Evolutionary conservation across 805 yeast species (phyloP), one percentile per base, ranked within the genome.

Genomic region (Lipomyces starkeyi): DNA sequence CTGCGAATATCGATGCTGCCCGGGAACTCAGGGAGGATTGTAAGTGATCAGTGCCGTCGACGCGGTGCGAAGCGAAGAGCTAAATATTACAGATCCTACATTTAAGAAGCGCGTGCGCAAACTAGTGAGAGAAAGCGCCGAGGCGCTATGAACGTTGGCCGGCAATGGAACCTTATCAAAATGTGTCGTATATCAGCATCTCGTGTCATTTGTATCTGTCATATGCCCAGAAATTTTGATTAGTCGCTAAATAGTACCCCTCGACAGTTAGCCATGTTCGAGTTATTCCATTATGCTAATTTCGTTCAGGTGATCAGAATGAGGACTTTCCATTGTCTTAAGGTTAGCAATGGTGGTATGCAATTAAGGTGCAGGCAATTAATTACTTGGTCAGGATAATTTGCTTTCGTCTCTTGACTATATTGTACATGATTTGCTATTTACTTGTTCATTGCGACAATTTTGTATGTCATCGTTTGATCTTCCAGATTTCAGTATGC

Each of bases 1-100:
- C 97, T 3, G 97, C 97, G 0, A 97, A 91, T 78, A 95, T 91
- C 74, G 94, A 95, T 2, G 97, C 97, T 1, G 92, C 94, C 91
- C 88, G 88, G 78, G 91, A 93, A 0, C 91, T 87, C 73, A 85
- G 87, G 7, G 90, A 89, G 76, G 91, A 89, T 75, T 85, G 86
- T 74, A 80, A 82, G 73, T 66, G 5, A 3, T 20, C 34, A 17
- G 37, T 47, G 40, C n/a, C 2, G 13, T 37, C 7, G 5, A 17
- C n/a, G 20, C 22, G 43, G 17, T 66, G 43, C 20, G 32, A 14
- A 22, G 29, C 62, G 22, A 35, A 47, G 59, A 9, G 52, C 14
- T 59, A 29, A 52, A 29, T 54, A 14, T 29, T 32, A 22, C 52
- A 71, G 73, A 71, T 37, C 69, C 73, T 0, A 80, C 84, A 37